Evolutionary conservation across 1,284 basidiomycete species (phyloP).

Genomic region (Cronartium ribicola): DNA sequence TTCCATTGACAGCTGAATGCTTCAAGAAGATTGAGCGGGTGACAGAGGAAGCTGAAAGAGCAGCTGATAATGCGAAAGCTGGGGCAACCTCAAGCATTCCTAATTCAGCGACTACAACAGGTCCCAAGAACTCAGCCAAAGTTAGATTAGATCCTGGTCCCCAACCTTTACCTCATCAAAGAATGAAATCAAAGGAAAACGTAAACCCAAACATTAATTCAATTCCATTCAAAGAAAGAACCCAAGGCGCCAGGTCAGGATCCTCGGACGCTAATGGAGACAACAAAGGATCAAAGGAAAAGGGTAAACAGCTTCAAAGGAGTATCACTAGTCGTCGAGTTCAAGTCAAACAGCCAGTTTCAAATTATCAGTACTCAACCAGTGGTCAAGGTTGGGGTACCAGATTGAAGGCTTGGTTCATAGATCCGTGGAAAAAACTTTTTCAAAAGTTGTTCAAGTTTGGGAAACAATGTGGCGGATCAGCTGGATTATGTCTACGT

Average conservation of each 20-base stretch:
- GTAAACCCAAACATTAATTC: background rate
- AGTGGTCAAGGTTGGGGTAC: background rate
- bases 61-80: too few species aligned
- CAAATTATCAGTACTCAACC: background rate
- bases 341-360: background rate
- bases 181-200: too few species aligned
- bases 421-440: conserved; percentile 1
- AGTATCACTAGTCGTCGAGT: background rate
- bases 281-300: background rate
- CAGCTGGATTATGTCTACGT: too few species aligned
- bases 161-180: background rate
- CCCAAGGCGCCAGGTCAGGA: background rate
- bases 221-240: background rate
- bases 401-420: background rate
- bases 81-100: too few species aligned
- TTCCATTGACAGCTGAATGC: too few species aligned
- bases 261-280: background rate
- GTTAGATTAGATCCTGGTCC: background rate
- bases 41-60: too few species aligned
- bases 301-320: background rate
- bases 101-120: too few species aligned
- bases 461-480: too few species aligned
- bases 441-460: background rate
- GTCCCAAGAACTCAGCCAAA: background rate
- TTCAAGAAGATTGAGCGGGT: too few species aligned